Evolutionary conservation across 2,329 filamentous ascomycete species (phyloP).

Genomic region (Diaporthe aspalathi): DNA sequence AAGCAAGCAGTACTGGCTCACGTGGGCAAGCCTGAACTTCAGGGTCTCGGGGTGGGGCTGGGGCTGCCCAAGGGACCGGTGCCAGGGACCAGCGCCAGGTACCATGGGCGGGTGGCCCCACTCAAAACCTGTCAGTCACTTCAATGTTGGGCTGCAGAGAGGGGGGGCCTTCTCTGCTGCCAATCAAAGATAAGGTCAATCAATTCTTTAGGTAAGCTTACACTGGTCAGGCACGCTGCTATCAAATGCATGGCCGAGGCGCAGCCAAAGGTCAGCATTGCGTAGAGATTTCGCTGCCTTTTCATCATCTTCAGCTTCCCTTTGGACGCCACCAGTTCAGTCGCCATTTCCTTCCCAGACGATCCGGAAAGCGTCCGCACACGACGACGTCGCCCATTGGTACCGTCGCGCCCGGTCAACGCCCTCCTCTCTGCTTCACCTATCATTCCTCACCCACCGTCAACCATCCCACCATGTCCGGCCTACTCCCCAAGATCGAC

Average conservation of each 20-base stretch:
- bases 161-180: background rate
- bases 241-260: constrained; percentile 24
- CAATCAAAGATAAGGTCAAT: constrained; percentile 21
- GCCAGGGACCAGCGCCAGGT: background rate
- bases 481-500: constrained; percentile 51
- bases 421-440: background rate
- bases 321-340: constrained; percentile 5
- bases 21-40: background rate
- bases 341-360: background rate
- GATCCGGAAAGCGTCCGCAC: background rate
- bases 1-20: no score
- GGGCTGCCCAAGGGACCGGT: background rate
- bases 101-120: background rate
- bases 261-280: background rate
- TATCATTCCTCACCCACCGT: background rate
- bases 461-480: constrained; percentile 32
- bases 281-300: constrained; percentile 8
- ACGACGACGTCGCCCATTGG: constrained; percentile 25
- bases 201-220: constrained; percentile 33
- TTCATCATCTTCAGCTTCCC: constrained; percentile 4
- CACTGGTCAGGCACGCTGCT: constrained; percentile 13
- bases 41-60: background rate
- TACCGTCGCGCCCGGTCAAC: background rate
- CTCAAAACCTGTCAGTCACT: background rate
- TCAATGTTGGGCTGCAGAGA: background rate